Base-by-base conservation (phyloP, 306 rosid genomes). In the cucumber (Cucumis sativus) region DNA sequence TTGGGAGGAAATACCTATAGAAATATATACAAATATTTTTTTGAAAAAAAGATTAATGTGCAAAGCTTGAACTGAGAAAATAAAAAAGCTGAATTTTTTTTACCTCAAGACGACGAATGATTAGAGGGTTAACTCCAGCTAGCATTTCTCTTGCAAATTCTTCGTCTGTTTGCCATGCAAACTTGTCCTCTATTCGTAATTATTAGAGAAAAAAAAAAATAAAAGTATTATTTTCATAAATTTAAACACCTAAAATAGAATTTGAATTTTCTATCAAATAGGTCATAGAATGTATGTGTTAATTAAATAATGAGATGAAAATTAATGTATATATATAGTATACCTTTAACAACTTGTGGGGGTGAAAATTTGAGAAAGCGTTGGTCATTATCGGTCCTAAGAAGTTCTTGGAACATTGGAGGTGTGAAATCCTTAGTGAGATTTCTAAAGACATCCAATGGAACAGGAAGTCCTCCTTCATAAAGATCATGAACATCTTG, bases 81-180 rank as follows among this genome's bases (percentile, higher is more conserved):
- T 33, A 33, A 33, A 33, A 33, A 33, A 33, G 4, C 3, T 33
- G 35, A 52, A n/a, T 12, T 12, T 4, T 13, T 13, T 1, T 8
- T 89, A 91, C 97, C 61, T 85, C 69, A 58, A 93, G 91, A 75
- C 88, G 78, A 20, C 77, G 45, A 69, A 94, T 94, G 64, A 80
- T 18, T 75, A 89, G 84, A 30, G 98, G 98, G 79, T 91, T 83
- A 18, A 90, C 81, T 75, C 98, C 98, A 1, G 98, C 98, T 54
- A 94, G 62, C 95, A 94, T 90, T 79, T 94, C 97, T 84, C 97
- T 90, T 9, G 95, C 85, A 82, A 94, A 92, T 77, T 92, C 97
- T 77, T 94, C 95, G 15, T 49, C 55, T 4, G 55, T 49, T 4
- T 6, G 14, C 97, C 98, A 94, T 10, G 95, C 91, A 33, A 85